phyloP scores from a whole-genome alignment of 768 basidiomycete species.

The Amanita rubescens region DNA sequence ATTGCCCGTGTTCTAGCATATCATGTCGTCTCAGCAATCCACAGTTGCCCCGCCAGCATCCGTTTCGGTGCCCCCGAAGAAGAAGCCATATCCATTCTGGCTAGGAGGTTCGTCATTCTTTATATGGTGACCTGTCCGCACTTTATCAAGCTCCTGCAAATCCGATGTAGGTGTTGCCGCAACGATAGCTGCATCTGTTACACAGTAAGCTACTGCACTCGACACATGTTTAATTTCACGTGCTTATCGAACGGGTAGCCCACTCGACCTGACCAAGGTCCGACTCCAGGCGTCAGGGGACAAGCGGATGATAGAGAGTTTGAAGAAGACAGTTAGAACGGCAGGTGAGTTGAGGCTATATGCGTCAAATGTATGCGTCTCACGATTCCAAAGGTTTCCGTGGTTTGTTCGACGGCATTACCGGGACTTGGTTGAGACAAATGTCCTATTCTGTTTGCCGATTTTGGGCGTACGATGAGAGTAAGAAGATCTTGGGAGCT shows the following conservation, averaged over 20 bases:
- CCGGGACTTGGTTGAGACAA: constrained; percentile 85
- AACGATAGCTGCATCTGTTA: constrained; percentile 83
- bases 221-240: not conserved
- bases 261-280: constrained; percentile 87
- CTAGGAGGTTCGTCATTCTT: constrained; percentile 51
- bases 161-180: constrained; percentile 64
- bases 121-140: not conserved
- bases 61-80: constrained; percentile 29
- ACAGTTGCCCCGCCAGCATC: constrained; percentile 5
- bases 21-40: constrained; percentile 7
- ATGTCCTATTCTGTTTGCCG: constrained; percentile 90
- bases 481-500: constrained; percentile 75
- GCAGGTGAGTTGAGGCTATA: constrained; percentile 45
- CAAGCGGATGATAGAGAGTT: constrained; percentile 80
- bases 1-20: too few relatives aligned
- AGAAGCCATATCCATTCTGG: constrained; percentile 82
- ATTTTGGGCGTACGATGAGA: constrained; percentile 93
- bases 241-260: constrained; percentile 30
- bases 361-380: not conserved
- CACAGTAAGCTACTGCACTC: constrained; percentile 46
- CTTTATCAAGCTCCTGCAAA: not conserved
- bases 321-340: constrained; percentile 75
- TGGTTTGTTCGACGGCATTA: constrained; percentile 81
- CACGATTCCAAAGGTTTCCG: constrained; percentile 36
- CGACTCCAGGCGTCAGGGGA: constrained; percentile 88